Base-by-base conservation (phyloP, 2,329 filamentous ascomycete species). In the Massarina eburnea region DNA sequence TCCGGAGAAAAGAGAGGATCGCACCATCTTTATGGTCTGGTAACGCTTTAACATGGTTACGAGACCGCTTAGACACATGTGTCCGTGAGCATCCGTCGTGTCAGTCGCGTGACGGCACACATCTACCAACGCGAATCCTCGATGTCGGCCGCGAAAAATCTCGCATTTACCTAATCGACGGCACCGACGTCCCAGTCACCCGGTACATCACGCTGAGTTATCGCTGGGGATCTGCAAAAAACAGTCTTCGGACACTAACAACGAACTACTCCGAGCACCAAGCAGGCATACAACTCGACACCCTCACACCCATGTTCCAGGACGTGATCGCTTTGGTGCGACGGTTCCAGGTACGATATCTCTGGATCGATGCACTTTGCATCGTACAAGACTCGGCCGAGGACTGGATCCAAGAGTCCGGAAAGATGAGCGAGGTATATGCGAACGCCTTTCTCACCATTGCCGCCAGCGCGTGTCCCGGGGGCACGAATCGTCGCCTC, bases 351-450 rank as follows among this genome's bases (percentile, higher is more conserved):
- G 32, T 34, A 15, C 32, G 32, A 8, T 38, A 38, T 22, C 35
- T 38, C 12, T 38, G 35, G 35, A 38, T 38, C 7, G 35, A 38
- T 17, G 7, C 15, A 8, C 35, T 38, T 9, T 38, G 35, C 35
- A 38, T 38, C 10, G 35, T 38, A 22, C 35, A 38, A 24, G 35
- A 38, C 35, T 38, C 35, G 7, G 8, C 12, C 6, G 35, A 38
- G 9, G 35, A 38, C 35, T 38, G 35, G 35, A 17, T 21, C 6
- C 17, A 38, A 18, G 35, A 38, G 15, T 38, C 35, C 15, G 20
- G 18, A 8, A 38, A 38, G 35, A 38, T 38, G 35, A 18, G 35
- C 21, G 35, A 38, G 8, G 21, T 38, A 38, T 38, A 38, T 15
- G 21, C 18, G 12, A 38, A 38, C 15, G 7, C 35, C 7, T 38